Conservation (phyloP, 257 asterid genomes). For the Lithospermum erythrorhizon region DNA sequence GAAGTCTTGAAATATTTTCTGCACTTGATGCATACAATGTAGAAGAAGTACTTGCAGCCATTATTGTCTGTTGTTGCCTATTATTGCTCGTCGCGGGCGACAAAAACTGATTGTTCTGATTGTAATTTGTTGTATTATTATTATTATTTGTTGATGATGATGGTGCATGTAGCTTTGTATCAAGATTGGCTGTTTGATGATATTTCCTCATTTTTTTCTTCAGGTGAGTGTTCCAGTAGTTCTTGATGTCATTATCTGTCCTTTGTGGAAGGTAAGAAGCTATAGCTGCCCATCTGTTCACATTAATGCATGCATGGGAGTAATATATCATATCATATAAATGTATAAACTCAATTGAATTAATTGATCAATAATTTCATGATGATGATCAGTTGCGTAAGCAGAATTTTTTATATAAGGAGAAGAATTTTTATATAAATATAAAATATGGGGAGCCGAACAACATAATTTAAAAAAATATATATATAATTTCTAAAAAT, state of each 20-base stretch:
- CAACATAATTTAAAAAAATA: no score
- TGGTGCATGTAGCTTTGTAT: conserved; percentile 19
- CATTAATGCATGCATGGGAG: not conserved
- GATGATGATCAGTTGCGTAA: not conserved
- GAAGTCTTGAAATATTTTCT: conserved; percentile 74
- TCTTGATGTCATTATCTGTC: conserved; percentile 94
- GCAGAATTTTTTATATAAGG: no score
- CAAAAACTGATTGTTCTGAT: conserved; percentile 17
- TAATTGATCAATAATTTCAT: not conserved
- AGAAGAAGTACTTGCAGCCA: conserved; percentile 19
- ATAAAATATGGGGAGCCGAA: no score
- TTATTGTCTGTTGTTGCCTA: conserved; percentile 8
- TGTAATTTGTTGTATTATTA: conserved; percentile 28
- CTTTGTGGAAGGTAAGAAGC: conserved; percentile 92
- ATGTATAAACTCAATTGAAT: not conserved
- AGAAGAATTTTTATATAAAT: no score
- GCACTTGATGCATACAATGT: conserved; percentile 76
- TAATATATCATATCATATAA: not conserved
- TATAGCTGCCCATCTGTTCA: conserved; percentile 87
- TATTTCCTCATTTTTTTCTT: conserved; percentile 71
- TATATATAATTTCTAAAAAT: no score
- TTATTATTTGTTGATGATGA: conserved; percentile 17
- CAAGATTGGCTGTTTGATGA: conserved; percentile 36
- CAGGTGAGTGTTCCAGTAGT: conserved; percentile 93
- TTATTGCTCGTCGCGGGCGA: conserved; percentile 4